phyloP scores from a whole-genome alignment of 768 basidiomycete genomes.

The Gloeophyllum trabeum region DNA sequence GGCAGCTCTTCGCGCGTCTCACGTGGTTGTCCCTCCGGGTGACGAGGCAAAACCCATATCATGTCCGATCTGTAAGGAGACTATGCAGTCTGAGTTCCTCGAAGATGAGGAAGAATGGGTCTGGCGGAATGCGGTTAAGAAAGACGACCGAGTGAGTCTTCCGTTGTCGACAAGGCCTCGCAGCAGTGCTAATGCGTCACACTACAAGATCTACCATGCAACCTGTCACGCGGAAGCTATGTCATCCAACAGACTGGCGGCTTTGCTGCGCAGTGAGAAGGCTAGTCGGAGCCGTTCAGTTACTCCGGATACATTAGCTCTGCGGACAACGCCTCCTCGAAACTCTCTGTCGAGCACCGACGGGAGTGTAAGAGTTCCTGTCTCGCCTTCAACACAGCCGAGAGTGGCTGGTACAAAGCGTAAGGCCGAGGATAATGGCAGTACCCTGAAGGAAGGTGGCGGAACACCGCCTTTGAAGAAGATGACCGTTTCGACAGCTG shows the following conservation, averaged over 20 bases:
- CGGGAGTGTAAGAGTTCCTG: constrained; percentile 1
- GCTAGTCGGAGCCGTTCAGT: constrained; percentile 53
- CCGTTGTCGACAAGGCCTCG: too few relatives aligned
- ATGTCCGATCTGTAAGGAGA: constrained; percentile 97
- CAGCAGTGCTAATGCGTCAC: too few relatives aligned
- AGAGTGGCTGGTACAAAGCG: constrained; percentile 56
- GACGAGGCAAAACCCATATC: constrained; percentile 75
- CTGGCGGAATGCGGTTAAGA: constrained; percentile 83
- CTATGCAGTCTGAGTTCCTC: constrained; percentile 79
- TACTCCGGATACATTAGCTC: constrained; percentile 50
- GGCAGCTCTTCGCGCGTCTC: constrained; percentile 63
- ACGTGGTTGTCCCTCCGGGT: constrained; percentile 83
- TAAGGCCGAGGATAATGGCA: constrained; percentile 49
- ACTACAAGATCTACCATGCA: constrained; percentile 76
- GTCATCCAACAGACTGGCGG: constrained; percentile 50
- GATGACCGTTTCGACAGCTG: neutral
- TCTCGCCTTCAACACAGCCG: constrained; percentile 41
- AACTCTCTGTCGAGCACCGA: constrained; percentile 8
- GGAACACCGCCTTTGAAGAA: constrained; percentile 11
- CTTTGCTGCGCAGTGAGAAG: constrained; percentile 53
- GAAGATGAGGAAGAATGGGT: constrained; percentile 99
- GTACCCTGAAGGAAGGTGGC: constrained; percentile 1
- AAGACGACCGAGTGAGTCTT: constrained; percentile 63
- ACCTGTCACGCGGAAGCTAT: constrained; percentile 85
- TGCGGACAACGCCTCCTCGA: constrained; percentile 27